Conservation (phyloP, 2,329 filamentous ascomycete species). For the Paraphoma sp. region DNA sequence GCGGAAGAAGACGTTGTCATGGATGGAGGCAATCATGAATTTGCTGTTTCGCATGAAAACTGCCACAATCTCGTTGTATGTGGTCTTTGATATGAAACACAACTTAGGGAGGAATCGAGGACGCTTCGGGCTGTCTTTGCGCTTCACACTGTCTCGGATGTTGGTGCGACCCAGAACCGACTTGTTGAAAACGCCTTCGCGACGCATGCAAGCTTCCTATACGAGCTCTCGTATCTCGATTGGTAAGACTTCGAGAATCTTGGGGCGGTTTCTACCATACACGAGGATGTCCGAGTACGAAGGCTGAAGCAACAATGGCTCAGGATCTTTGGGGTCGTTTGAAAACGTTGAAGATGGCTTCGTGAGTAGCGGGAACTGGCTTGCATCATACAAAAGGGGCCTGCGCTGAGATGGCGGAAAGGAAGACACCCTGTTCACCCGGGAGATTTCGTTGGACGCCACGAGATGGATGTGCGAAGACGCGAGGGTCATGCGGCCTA, state of each 20-base stretch:
- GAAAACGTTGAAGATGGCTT: too few species aligned
- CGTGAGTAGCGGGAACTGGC: too few species aligned
- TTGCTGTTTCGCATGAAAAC: conserved; percentile 1
- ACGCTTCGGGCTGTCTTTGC: neutral
- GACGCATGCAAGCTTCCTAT: neutral
- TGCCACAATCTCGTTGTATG: neutral
- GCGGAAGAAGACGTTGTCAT: conserved; percentile 53
- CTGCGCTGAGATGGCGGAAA: too few species aligned
- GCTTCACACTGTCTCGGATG: neutral
- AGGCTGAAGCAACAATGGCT: neutral
- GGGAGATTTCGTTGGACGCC: too few species aligned
- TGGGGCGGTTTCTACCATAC: neutral
- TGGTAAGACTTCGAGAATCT: neutral
- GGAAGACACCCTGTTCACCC: too few species aligned
- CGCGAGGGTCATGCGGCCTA: too few species aligned
- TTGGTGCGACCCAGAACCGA: neutral
- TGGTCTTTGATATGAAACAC: neutral
- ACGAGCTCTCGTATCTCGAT: conserved; percentile 2
- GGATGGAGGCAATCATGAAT: conserved; percentile 54
- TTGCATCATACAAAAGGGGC: too few species aligned
- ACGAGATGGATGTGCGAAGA: too few species aligned
- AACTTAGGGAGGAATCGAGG: neutral
- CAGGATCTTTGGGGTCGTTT: too few species aligned
- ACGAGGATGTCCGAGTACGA: neutral
- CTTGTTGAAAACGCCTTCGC: neutral